Evolutionary conservation across 2,329 filamentous ascomycete species (phyloP).

Genomic region (Apiospora koreana): DNA sequence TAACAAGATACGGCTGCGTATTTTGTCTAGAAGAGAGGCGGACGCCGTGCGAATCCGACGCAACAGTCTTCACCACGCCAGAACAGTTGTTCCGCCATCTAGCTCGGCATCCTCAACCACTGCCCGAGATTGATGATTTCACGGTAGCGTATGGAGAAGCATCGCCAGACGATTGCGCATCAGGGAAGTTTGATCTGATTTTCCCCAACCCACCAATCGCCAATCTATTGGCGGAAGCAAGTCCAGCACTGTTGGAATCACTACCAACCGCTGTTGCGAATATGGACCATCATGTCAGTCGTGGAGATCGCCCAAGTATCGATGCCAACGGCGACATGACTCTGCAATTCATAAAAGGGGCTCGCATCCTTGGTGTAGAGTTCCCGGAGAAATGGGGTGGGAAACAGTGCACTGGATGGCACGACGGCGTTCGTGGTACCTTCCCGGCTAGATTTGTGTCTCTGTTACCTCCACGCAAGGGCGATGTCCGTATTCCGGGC

Average conservation of each 20-base stretch:
- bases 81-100: conserved; percentile 55
- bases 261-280: conserved; percentile 36
- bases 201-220: conserved; percentile 33
- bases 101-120: conserved; percentile 53
- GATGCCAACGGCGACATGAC: conserved; percentile 34
- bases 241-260: conserved; percentile 22
- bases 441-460: conserved; percentile 31
- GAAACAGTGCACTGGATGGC: conserved; percentile 37
- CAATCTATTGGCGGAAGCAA: conserved; percentile 28
- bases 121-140: conserved; percentile 51
- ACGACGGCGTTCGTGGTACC: conserved; percentile 30
- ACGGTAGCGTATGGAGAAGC: conserved; percentile 41
- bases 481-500: conserved; percentile 23
- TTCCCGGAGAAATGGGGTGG: conserved; percentile 36
- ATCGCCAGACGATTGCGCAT: conserved; percentile 17
- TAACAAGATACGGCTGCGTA: conserved; percentile 51
- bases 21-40: conserved; percentile 53
- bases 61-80: conserved; percentile 57
- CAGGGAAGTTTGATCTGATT: conserved; percentile 38
- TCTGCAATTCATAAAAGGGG: conserved; percentile 39
- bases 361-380: conserved; percentile 33
- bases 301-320: conserved; percentile 33
- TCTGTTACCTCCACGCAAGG: conserved; percentile 27
- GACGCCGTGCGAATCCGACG: conserved; percentile 55
- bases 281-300: conserved; percentile 36